Conservation (phyloP, 2,329 filamentous ascomycete genomes). For the Cercospora beticola region DNA sequence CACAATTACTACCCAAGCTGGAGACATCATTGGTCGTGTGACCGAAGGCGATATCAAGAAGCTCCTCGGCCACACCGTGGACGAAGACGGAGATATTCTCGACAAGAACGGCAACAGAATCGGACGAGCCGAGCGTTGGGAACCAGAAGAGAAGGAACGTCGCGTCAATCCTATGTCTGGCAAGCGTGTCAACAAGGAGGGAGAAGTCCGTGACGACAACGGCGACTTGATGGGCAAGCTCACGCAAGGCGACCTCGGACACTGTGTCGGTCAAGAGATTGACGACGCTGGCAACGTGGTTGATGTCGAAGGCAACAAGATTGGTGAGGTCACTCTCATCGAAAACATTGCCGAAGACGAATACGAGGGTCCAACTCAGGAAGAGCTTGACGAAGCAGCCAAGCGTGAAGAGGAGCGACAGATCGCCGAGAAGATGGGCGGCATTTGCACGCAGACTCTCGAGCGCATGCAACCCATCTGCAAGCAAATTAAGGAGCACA, state of each 20-base stretch:
- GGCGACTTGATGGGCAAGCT: slow-evolving; percentile 52
- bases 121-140: slow-evolving; percentile 54
- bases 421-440: slow-evolving; percentile 72
- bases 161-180: slow-evolving; percentile 61
- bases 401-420: slow-evolving; percentile 68
- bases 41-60: slow-evolving; percentile 54
- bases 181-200: slow-evolving; percentile 54
- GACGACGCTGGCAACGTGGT: slow-evolving; percentile 55
- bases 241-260: slow-evolving; percentile 52
- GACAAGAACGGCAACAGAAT: slow-evolving; percentile 57
- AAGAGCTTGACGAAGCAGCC: slow-evolving; percentile 51
- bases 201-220: slow-evolving; percentile 53
- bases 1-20: slow-evolving; percentile 49
- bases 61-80: slow-evolving; percentile 52
- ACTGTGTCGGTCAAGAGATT: slow-evolving; percentile 54
- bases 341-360: slow-evolving; percentile 56
- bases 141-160: slow-evolving; percentile 55
- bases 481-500: slow-evolving; percentile 81
- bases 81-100: slow-evolving; percentile 53
- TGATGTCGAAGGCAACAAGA: slow-evolving; percentile 60
- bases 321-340: slow-evolving; percentile 62
- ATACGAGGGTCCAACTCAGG: slow-evolving; percentile 56
- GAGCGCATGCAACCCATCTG: slow-evolving; percentile 82
- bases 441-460: slow-evolving; percentile 72
- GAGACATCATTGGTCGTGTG: slow-evolving; percentile 51